Base-by-base conservation (phyloP, 1,139 yeast species). In the Lodderomyces jiufengensis region DNA sequence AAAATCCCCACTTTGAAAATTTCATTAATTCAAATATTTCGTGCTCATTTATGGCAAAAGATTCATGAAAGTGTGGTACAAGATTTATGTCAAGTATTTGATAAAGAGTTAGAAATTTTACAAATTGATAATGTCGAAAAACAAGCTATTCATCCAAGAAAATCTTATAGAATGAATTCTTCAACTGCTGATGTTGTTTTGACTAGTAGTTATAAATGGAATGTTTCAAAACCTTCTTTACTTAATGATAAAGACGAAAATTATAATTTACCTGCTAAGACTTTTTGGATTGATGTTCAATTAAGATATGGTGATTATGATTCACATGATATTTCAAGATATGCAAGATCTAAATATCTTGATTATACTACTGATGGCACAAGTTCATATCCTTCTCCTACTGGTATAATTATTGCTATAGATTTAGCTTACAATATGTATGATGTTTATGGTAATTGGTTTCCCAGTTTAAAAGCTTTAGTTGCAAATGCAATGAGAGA, bases 1-100 rank as follows among this genome's bases (percentile, higher is more conserved):
- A 94, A 94, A 59, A 94, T 94, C 45, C 99, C 99, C 4, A 92
- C 99, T 0, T 68, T 94, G 50, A 94, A 94, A 61, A 92, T 94
- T 26, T 92, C 98, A 1, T 70, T 92, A 45, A 90, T 94, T 55
- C 99, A 94, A 59, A 88, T 94, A 3, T 94, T 94, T 71, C 72
- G 99, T 40, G 97, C 98, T 0, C 99, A 94, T 66, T 75, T 94
- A 53, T 94, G 99, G 99, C 99, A 94, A 56, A 94, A 94, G 61
- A 94, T 94, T 38, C 99, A 94, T 56, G 99, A 94, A 59, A 83
- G 95, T 59, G 73, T 94, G 33, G 96, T 94, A 3, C 87, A 87
- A 56, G 98, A 92, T 66, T 54, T 92, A 27, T 88, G 96, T 52
- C 97, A 90, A 55, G 94, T 90, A 11, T 66, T 94, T 24, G 98